Conservation (phyloP, 225 moss, liverwort and hornwort genomes). For the Physcomitrellopsis africana region DNA sequence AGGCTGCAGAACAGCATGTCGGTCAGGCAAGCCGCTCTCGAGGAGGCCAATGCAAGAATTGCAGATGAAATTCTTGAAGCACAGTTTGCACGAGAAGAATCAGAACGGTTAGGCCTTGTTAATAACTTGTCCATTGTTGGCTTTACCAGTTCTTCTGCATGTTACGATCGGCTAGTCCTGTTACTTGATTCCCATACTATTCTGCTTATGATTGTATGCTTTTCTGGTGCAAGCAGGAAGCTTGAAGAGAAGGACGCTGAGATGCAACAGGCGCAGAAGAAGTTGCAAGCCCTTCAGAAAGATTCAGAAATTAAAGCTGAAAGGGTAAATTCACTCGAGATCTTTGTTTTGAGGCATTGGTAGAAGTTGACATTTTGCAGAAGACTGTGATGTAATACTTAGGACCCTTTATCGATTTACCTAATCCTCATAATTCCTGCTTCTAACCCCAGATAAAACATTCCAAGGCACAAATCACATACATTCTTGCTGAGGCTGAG, state of each 20-base stretch:
- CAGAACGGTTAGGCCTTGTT: slow-evolving; percentile 64
- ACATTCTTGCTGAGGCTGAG: slow-evolving; percentile 67
- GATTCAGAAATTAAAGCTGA: slow-evolving; percentile 51
- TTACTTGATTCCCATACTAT: slow-evolving; percentile 3
- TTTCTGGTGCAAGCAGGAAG: slow-evolving; percentile 39
- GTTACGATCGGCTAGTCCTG: neutral
- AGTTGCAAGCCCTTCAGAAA: slow-evolving; percentile 41
- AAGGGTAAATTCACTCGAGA: slow-evolving; percentile 36
- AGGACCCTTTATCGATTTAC: slow-evolving; percentile 8
- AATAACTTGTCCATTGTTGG: neutral
- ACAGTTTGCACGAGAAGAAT: slow-evolving; percentile 58
- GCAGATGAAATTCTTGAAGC: slow-evolving; percentile 55
- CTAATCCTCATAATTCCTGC: slow-evolving; percentile 23
- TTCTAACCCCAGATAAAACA: slow-evolving; percentile 57
- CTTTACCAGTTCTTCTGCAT: neutral
- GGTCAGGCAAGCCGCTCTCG: slow-evolving; percentile 65
- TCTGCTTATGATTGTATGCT: slow-evolving; percentile 18
- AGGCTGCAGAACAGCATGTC: slow-evolving; percentile 55
- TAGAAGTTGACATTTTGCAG: no score
- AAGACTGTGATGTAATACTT: neutral
- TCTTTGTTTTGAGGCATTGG: neutral
- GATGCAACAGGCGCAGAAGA: slow-evolving; percentile 42
- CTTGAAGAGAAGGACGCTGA: slow-evolving; percentile 55
- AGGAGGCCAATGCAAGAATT: slow-evolving; percentile 56
- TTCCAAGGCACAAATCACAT: slow-evolving; percentile 70